Conservation (phyloP, 192 early-diverging fungal species). For the Entomortierella chlamydospora region DNA sequence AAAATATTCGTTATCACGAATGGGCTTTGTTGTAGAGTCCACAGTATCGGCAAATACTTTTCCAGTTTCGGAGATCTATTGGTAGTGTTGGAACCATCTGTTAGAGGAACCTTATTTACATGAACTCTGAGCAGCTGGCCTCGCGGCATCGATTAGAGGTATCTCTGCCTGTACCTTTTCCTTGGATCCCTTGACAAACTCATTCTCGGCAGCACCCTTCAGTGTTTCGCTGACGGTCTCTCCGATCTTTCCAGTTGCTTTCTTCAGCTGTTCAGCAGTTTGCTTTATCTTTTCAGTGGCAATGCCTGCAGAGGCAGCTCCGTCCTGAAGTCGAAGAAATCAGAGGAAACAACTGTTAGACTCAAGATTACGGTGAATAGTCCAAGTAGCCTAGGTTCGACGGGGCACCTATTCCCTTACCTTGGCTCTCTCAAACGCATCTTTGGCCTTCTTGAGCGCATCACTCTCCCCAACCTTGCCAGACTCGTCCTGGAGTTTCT, state of each 20-base stretch:
- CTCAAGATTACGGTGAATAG: slow-evolving; percentile 47
- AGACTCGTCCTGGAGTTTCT: slow-evolving; percentile 86
- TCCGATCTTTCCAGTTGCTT: slow-evolving; percentile 80
- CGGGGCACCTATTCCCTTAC: slow-evolving; percentile 37
- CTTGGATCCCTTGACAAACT: slow-evolving; percentile 83
- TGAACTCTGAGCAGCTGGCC: no score
- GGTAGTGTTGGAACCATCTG: background rate
- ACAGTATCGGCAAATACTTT: slow-evolving; percentile 72
- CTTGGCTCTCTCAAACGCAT: slow-evolving; percentile 70
- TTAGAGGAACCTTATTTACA: no score
- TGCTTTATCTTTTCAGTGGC: slow-evolving; percentile 65
- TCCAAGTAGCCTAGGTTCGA: no score
- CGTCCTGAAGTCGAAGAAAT: no score
- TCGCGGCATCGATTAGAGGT: no score
- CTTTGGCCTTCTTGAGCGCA: slow-evolving; percentile 87
- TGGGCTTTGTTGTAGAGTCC: slow-evolving; percentile 73
- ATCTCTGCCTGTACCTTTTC: slow-evolving; percentile 65
- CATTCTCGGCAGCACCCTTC: slow-evolving; percentile 76
- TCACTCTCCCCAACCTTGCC: slow-evolving; percentile 88
- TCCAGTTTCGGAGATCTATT: slow-evolving; percentile 67
- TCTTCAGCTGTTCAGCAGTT: slow-evolving; percentile 72
- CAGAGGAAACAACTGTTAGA: no score
- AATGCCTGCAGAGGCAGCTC: slow-evolving; percentile 48
- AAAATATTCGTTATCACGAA: slow-evolving; percentile 74
- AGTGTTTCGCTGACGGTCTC: slow-evolving; percentile 70